phyloP scores from a whole-genome alignment of 306 rosid genomes.

The Castanea sativa region DNA sequence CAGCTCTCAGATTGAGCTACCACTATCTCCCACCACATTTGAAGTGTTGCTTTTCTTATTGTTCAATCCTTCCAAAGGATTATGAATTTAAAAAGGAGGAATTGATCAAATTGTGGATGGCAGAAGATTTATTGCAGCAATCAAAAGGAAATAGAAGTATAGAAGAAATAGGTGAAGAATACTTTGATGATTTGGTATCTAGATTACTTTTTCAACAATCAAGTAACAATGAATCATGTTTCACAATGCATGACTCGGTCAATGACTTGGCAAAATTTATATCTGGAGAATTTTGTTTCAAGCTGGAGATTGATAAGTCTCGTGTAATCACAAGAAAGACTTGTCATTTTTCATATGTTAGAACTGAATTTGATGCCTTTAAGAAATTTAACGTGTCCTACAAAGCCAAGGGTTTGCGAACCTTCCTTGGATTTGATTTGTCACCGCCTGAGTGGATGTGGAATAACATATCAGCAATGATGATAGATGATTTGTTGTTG shows the following conservation, averaged over 20 bases:
- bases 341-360: constrained; percentile 6
- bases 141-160: neutral
- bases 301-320: neutral
- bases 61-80: constrained; percentile 7
- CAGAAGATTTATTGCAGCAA: constrained; percentile 12
- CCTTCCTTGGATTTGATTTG: neutral
- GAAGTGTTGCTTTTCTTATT: constrained; percentile 12
- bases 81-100: neutral
- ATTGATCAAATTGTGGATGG: constrained; percentile 16
- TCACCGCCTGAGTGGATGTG: rapidly evolving
- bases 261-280: constrained; percentile 19
- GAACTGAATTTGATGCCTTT: neutral
- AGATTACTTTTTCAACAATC: constrained; percentile 23
- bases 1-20: constrained; percentile 19
- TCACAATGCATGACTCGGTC: constrained; percentile 25
- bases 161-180: constrained; percentile 18
- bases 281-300: neutral
- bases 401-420: neutral
- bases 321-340: neutral
- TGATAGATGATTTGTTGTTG: neutral
- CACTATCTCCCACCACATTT: neutral
- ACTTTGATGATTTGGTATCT: neutral
- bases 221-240: neutral
- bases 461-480: neutral
- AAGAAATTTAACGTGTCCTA: neutral